phyloP scores from a whole-genome alignment of 768 basidiomycete species.

The Lyophyllum shimeji region DNA sequence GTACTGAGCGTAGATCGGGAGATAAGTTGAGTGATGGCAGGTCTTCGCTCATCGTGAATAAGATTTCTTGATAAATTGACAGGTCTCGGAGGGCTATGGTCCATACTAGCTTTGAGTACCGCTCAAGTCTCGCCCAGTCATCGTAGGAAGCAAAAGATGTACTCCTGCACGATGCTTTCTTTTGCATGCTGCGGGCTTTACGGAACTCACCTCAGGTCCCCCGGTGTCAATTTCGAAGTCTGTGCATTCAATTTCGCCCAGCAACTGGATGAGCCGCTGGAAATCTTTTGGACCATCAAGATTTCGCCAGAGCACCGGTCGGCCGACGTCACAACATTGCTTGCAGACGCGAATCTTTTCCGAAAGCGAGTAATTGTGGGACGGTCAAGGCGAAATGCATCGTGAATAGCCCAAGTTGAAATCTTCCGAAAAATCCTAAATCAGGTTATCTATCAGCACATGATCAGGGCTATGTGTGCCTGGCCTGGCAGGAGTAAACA shows the following conservation, averaged over 20 bases:
- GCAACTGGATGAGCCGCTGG: neutral
- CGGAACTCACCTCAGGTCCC: no score
- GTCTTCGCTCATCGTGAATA: neutral
- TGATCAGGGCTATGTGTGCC: neutral
- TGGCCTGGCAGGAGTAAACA: neutral
- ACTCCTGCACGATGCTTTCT: neutral
- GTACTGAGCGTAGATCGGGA: neutral
- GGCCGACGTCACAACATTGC: neutral
- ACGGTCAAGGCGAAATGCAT: neutral
- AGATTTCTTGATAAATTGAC: neutral
- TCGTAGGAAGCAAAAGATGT: neutral
- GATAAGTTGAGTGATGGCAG: neutral
- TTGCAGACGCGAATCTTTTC: neutral
- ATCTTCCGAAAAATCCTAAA: neutral
- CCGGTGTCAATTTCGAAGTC: neutral
- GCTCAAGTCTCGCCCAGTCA: neutral
- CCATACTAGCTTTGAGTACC: neutral
- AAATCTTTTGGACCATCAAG: neutral
- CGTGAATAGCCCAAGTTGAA: neutral
- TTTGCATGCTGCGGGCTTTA: no score
- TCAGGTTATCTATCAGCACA: no score
- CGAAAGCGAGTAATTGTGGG: neutral
- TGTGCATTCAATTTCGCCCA: neutral
- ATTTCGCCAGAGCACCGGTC: neutral
- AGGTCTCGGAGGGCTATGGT: neutral